A percentile compares a stretch with the other conserved stretches of the same genome.
phyloP scores from a whole-genome alignment of 2,329 filamentous ascomycete species.

The Penicillium sp. region DNA sequence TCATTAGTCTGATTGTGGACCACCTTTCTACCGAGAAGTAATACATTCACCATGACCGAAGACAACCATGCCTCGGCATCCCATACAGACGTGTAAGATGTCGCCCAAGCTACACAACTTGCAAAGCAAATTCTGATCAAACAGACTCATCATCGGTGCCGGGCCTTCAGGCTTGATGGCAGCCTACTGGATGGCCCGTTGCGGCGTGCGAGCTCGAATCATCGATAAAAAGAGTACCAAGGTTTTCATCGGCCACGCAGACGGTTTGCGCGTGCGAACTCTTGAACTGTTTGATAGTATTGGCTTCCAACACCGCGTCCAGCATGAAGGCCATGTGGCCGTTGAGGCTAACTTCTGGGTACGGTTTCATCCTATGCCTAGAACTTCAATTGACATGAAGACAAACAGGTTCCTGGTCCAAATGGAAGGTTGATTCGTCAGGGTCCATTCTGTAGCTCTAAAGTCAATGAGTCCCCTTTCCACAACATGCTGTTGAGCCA shows the following conservation, averaged over 20 bases:
- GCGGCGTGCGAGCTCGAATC: slow-evolving; percentile 49
- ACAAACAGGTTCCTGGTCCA: slow-evolving; percentile 37
- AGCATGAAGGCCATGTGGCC: slow-evolving; percentile 67
- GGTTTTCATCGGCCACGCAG: slow-evolving; percentile 30
- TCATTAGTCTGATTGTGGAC: neutral
- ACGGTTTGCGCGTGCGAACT: slow-evolving; percentile 21
- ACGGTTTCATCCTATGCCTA: neutral
- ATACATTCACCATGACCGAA: neutral
- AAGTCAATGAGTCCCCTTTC: slow-evolving; percentile 57
- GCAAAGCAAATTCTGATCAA: neutral
- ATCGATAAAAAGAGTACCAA: slow-evolving; percentile 47
- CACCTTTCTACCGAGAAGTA: neutral
- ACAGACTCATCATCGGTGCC: slow-evolving; percentile 47
- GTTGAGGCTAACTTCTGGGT: slow-evolving; percentile 60
- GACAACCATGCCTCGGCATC: slow-evolving; percentile 1
- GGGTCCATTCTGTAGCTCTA: slow-evolving; percentile 61
- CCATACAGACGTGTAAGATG: slow-evolving; percentile 18
- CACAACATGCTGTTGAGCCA: slow-evolving; percentile 68
- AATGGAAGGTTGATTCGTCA: slow-evolving; percentile 57
- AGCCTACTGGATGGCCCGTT: slow-evolving; percentile 51
- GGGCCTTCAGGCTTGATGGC: slow-evolving; percentile 51
- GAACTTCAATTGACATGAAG: neutral
- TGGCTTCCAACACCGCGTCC: slow-evolving; percentile 62
- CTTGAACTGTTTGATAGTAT: slow-evolving; percentile 64
- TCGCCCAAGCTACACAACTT: neutral